These are phyloP conservation scores for Hyaloscypha finlandica DNA, from an alignment of 495 filamentous ascomycete species.

Conservation along the genomic window DNA sequence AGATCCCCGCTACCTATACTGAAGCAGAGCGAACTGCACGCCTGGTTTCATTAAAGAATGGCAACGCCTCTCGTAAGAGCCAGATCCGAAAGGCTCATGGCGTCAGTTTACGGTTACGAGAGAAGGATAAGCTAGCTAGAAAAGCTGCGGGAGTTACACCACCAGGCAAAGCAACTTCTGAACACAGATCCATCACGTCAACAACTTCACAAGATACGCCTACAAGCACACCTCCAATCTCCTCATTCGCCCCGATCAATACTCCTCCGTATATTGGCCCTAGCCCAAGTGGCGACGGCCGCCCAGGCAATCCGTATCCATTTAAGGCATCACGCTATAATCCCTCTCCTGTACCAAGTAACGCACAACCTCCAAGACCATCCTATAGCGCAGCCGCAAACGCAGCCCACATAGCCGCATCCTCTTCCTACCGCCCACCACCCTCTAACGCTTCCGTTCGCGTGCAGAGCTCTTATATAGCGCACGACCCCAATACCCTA, in stretches of 20 bases:
- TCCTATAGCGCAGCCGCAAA: background rate
- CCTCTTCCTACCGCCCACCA: background rate
- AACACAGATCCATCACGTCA: too few relatives aligned
- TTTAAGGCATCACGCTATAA: background rate
- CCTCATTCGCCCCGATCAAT: too few relatives aligned
- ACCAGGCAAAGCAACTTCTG: background rate
- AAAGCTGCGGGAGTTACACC: background rate
- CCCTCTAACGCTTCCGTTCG: background rate
- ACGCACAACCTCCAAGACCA: background rate
- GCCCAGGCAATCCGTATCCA: background rate
- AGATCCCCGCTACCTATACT: background rate
- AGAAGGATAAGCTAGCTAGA: slow-evolving; percentile 24
- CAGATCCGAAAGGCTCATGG: slow-evolving; percentile 28
- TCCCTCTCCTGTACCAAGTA: background rate
- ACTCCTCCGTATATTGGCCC: background rate
- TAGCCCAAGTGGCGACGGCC: background rate
- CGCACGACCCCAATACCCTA: background rate
- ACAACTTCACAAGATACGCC: background rate
- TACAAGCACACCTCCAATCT: background rate
- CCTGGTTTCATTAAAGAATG: slow-evolving; percentile 22
- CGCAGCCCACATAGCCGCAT: background rate
- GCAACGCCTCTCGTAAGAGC: slow-evolving; percentile 25
- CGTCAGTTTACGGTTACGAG: slow-evolving; percentile 28
- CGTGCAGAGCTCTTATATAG: background rate
- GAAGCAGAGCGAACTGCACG: background rate